Base-by-base conservation (phyloP, 225 moss, liverwort and hornwort genomes). In the Physcomitrium patens region DNA sequence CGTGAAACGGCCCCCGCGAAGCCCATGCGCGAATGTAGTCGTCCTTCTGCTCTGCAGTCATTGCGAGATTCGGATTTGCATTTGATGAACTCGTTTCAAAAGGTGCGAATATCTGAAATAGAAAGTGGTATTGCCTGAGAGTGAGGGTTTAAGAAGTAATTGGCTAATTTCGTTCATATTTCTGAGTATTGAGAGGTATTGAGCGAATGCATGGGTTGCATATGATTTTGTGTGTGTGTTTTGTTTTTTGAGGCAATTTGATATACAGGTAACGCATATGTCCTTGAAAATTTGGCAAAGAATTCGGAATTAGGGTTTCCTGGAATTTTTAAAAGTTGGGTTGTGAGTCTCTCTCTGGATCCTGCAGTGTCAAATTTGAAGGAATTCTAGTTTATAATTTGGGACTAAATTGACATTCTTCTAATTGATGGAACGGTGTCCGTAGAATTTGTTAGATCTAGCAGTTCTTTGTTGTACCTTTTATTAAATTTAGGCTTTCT, bases 1-100 rank as follows among this genome's bases (percentile, higher is more conserved):
- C 71, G 71, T 18, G 75, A 75, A 19, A 70, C 31, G 50, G 27
- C 82, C 22, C 64, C 77, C 5, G 28, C 12, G 43, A 70, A 80
- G 42, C 10, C 64, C 59, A 60, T 37, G 67, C 61, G 64, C 13
- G 82, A 78, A 61, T 28, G 41, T 7, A 26, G 45, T 58, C 83
- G 83, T 4, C 37, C 76, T 13, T 60, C 76, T 7, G 7, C 67
- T 60, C 72, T 72, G 15, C 83, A 72, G 31, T 23, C 60, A 27
- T 26, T 79, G 27, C 47, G 83, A n/a, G 83, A 83, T 28, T 68
- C 57, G 18, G 83, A 83, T 72, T 63, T 76, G 63, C 83, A 44
- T 49, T 68, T 57, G 12, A 57, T 19, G 47, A 75, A 59, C 15
- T 68, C 71, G 56, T 57, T 83, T 18, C 79, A 83, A 12, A 83